A percentile compares a stretch with the other conserved stretches of the same genome.
Conservation (phyloP, 192 early-diverging fungal species). For the Linnemannia schmuckeri region DNA sequence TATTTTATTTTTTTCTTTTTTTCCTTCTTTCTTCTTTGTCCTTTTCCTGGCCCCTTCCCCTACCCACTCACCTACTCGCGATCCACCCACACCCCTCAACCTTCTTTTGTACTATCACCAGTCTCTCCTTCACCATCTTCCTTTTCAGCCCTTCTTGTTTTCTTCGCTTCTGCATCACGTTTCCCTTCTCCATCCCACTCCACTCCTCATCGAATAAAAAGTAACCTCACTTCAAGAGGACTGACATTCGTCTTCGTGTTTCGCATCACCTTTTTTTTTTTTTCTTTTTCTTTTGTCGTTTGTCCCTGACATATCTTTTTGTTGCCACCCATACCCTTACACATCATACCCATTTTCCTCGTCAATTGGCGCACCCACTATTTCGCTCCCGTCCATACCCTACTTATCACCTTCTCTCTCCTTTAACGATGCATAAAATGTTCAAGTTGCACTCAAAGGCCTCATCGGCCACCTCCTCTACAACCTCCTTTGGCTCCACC, state of each 20-base stretch:
- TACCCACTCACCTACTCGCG: background rate
- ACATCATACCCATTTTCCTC: background rate
- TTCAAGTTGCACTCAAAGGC: slow-evolving; percentile 24
- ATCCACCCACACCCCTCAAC: background rate
- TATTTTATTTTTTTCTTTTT: background rate
- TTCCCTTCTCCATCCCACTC: too few species aligned
- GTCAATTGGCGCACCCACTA: background rate
- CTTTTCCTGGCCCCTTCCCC: background rate
- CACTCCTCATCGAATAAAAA: too few species aligned
- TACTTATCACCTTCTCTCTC: background rate
- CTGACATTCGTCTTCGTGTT: too few species aligned
- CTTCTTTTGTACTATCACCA: background rate
- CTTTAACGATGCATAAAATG: slow-evolving; percentile 39
- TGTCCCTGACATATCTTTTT: too few species aligned
- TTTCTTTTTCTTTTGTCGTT: too few species aligned
- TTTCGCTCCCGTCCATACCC: background rate
- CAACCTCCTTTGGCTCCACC: slow-evolving; percentile 17
- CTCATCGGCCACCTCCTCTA: slow-evolving; percentile 31
- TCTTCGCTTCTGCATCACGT: too few species aligned
- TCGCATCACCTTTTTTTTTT: too few species aligned
- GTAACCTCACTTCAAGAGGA: too few species aligned
- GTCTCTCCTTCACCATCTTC: background rate
- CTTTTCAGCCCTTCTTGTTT: background rate
- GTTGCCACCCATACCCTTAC: too few species aligned
- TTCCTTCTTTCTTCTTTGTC: background rate